Evolutionary conservation across 177 flowering plant species (phyloP).

Genomic region (Vitis hybrid): DNA sequence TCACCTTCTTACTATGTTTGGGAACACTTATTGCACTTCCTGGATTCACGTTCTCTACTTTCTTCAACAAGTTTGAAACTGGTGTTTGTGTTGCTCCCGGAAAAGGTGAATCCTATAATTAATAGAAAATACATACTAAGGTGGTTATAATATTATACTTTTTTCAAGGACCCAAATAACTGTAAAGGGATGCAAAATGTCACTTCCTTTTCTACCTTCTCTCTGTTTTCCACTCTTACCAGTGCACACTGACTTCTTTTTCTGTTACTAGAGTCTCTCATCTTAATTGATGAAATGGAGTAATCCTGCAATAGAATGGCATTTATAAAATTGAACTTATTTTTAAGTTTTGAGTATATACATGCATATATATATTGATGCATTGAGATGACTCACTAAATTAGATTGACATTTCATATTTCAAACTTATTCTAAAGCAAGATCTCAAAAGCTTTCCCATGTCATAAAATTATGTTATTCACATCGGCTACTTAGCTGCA

Average conservation of each 20-base stretch:
- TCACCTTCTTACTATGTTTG: constrained; percentile 84
- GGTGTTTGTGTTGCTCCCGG: constrained; percentile 54
- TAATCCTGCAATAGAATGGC: constrained; percentile 44
- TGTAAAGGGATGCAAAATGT: constrained; percentile 2
- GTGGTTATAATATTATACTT: background rate
- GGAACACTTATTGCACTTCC: constrained; percentile 53
- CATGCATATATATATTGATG: background rate
- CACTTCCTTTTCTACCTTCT: constrained; percentile 33
- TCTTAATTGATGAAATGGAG: constrained; percentile 63
- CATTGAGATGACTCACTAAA: background rate
- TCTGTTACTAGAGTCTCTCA: constrained; percentile 41
- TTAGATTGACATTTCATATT: background rate
- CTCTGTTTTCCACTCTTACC: constrained; percentile 31
- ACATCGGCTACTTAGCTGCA: background rate
- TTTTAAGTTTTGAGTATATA: background rate
- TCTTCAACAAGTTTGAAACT: constrained; percentile 58
- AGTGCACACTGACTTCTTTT: constrained; percentile 37
- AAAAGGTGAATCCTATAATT: constrained; percentile 50
- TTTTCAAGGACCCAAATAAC: background rate
- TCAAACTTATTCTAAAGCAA: background rate
- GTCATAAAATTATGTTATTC: background rate
- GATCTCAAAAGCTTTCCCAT: background rate
- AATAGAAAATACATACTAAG: constrained; percentile 6
- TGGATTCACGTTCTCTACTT: constrained; percentile 52
- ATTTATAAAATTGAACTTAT: background rate